Conservation (phyloP, 106 monocot species). For the Acorus gramineus region DNA sequence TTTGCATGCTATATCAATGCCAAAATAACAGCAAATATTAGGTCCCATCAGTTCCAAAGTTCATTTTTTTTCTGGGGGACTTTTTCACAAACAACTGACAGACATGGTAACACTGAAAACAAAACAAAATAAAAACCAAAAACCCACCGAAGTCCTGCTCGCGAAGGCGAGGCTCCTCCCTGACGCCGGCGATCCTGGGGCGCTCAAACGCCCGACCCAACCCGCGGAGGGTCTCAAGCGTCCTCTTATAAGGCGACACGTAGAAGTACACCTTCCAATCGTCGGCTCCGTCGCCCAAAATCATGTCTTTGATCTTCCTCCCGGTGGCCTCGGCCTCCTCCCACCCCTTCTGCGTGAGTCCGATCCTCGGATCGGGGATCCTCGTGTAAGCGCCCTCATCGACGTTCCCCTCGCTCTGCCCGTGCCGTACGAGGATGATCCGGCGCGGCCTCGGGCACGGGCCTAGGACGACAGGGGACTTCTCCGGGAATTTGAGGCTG, state of each 20-base stretch:
- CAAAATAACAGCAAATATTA: too few species aligned
- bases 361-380: constrained; percentile 76
- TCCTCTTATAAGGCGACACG: constrained; percentile 77
- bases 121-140: not conserved
- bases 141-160: constrained; percentile 88
- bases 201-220: constrained; percentile 68
- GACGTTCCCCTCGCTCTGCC: constrained; percentile 94
- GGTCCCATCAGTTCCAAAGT: too few species aligned
- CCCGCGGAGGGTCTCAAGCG: constrained; percentile 73
- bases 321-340: constrained; percentile 58
- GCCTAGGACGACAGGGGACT: not conserved
- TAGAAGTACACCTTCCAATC: constrained; percentile 98
- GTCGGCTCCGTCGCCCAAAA: constrained; percentile 22
- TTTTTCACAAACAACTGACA: too few species aligned
- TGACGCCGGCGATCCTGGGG: constrained; percentile 56
- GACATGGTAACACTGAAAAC: not conserved
- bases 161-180: constrained; percentile 83
- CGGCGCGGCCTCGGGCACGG: constrained; percentile 56
- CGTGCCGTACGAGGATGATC: constrained; percentile 88
- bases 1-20: too few species aligned
- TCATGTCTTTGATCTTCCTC: constrained; percentile 35
- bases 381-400: constrained; percentile 77
- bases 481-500: constrained; percentile 22
- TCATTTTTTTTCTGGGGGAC: too few species aligned
- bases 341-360: constrained; percentile 63